Evolutionary conservation across 495 filamentous ascomycete genomes (phyloP), one percentile per base, ranked within the genome.

Genomic region (Xylaria nigripes): DNA sequence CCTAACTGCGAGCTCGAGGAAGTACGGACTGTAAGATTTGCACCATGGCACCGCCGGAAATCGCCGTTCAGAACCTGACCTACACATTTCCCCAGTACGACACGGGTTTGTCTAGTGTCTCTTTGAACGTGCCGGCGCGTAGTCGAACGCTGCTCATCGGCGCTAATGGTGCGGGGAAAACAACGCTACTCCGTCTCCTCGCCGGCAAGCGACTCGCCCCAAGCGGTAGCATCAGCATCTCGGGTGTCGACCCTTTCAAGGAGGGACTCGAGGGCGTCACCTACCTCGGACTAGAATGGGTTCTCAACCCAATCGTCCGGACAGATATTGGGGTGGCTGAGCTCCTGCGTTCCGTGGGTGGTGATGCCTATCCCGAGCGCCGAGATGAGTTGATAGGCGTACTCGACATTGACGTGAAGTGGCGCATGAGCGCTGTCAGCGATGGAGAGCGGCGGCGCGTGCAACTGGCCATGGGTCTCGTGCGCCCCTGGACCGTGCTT

Each of bases 231-330:
- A 82, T 99, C 61, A 67, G 69, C 52, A 83, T 99, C 40, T 84
- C 79, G 30, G 88, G 86, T 48, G 79, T 87, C 25, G 94, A 97
- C 72, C 93, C 93, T 7, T 97, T 99, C 80, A 86, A 85, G 61
- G 79, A 87, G 21, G 81, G 82, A 10, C 78, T 96, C 0, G 86
- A 94, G 69, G 93, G 91, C 44, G 92, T 99, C 23, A 96, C 90
- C 45, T 99, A 99, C 68, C 85, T 99, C 6, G 93, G 93, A 0
- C 80, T 94, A 0, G 93, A 99, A 73, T 99, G 94, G 94, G 94
- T 97, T 12, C 81, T 97, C n/a, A 97, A 97, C 73, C 86, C 84
- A 30, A 94, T 96, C 61, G 94, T 97, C 32, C 84, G 94, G 27
- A 93, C 86, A 15, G 93, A 99, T 69, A 95, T 98, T 55, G 89